Percentiles rank a stretch among this genome's conserved stretches.
Conservation (phyloP, 1,284 basidiomycete genomes). For the Ustilago trichophora region DNA sequence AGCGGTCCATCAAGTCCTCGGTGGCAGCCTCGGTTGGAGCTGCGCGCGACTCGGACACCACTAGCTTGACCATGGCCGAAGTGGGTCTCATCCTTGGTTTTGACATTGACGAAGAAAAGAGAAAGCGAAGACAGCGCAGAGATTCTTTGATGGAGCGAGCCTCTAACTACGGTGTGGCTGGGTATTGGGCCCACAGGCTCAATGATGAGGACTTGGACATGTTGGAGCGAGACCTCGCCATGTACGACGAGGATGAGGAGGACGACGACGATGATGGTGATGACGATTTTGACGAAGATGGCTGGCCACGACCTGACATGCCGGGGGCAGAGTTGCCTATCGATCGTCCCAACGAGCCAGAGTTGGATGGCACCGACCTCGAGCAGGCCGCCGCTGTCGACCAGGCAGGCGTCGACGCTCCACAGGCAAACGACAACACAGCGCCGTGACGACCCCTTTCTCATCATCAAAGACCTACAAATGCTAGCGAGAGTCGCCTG, state of each 20-base stretch:
- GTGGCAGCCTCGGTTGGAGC: slow-evolving; percentile 34
- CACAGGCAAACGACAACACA: too few relatives aligned
- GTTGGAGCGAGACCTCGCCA: slow-evolving; percentile 1
- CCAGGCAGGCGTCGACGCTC: too few relatives aligned
- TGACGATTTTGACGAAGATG: not conserved
- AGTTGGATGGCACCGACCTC: too few relatives aligned
- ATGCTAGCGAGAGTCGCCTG: too few relatives aligned
- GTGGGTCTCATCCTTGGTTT: slow-evolving; percentile 43
- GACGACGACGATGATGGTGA: slow-evolving; percentile 1
- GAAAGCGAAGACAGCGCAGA: slow-evolving; percentile 13
- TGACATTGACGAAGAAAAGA: slow-evolving; percentile 40
- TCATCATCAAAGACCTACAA: too few relatives aligned
- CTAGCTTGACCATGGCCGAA: slow-evolving; percentile 38
- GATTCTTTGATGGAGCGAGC: slow-evolving; percentile 12
- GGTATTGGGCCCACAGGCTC: not conserved
- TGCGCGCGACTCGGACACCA: slow-evolving; percentile 22
- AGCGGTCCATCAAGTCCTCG: slow-evolving; percentile 41
- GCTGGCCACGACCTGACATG: not conserved
- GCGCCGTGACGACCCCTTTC: too few relatives aligned
- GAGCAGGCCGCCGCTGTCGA: too few relatives aligned
- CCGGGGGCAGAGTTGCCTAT: too few relatives aligned
- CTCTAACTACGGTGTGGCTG: not conserved
- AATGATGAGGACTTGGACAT: slow-evolving; percentile 12
- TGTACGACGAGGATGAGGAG: slow-evolving; percentile 2
- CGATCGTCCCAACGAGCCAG: too few relatives aligned